Evolutionary conservation across 306 rosid species (phyloP), one percentile per base, ranked within the genome.

Genomic region (Quercus rubra): DNA sequence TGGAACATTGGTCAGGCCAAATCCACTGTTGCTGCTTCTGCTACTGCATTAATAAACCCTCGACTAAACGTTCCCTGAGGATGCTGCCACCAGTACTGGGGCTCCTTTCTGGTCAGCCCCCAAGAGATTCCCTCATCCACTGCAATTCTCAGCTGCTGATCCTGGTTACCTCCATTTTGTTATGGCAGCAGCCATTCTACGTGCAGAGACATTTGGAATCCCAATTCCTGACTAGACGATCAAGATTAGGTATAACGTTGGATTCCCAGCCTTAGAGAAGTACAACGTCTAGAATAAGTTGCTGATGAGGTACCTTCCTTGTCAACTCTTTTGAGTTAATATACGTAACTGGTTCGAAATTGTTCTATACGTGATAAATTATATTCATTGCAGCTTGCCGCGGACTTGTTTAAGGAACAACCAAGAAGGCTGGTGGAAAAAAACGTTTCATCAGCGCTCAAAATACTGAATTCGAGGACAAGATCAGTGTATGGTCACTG

Each of bases 1-100:
- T 95, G 98, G 99, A 95, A 95, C 86, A 95, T 95, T 77, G 99
- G 99, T 66, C 98, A 95, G 87, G 93, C 98, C 62, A 95, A 95
- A 82, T 95, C 99, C 15, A 93, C 92, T 4, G 98, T 93, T 58
- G 99, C 99, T 81, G 96, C 97, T 77, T 81, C 97, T 68, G 97
- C 97, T 77, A 93, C 93, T 80, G 80, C 88, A 55, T 82, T 87
- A 71, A 90, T 93, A 62, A 93, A 93, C 78, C 87, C 89, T 38
- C 61, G 27, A 35, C 87, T 93, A 54, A 88, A 88, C 97, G 74
- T 95, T 95, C 33, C 99, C 99, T 31, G 99, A 95, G 86, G 94
- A 95, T 86, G 98, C 99, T 71, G 80, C 87, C 72, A 95, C 99
- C 12, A 93, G 99, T 82, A 95, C 91, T 27, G 99, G 99, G 71